These are phyloP conservation scores for Pichia sp. DNA, from an alignment of 1,139 yeast species.

Conservation along the genomic window DNA sequence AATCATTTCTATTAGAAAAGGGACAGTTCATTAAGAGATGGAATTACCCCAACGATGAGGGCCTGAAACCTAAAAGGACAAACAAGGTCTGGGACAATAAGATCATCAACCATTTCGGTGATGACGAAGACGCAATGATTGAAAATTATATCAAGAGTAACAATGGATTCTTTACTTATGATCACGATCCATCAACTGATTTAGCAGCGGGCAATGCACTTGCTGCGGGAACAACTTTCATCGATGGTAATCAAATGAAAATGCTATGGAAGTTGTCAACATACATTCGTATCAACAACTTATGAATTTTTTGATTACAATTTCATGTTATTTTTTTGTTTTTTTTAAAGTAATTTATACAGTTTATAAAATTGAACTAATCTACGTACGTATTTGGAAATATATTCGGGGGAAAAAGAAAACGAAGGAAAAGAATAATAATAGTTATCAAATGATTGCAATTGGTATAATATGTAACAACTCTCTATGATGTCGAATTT, in stretches of 20 bases:
- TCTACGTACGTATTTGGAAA: no score
- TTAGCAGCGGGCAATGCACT: no score
- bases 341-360: no score
- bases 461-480: no score
- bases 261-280: conserved; percentile 2
- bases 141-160: conserved; percentile 1
- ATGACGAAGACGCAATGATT: background rate
- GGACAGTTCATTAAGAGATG: background rate
- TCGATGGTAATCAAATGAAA: conserved; percentile 3
- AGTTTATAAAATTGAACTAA: no score
- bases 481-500: no score
- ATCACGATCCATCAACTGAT: background rate
- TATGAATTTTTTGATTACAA: background rate
- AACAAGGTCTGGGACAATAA: conserved; percentile 2
- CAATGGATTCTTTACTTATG: background rate
- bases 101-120: background rate
- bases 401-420: background rate
- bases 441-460: no score
- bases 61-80: background rate
- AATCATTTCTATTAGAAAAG: no score
- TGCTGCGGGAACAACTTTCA: no score
- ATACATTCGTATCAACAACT: background rate
- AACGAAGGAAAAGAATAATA: no score
- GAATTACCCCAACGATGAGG: background rate
- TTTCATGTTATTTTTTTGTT: no score